Evolutionary conservation across 2,329 filamentous ascomycete species (phyloP).

Genomic region (Plectosphaerella sp.): DNA sequence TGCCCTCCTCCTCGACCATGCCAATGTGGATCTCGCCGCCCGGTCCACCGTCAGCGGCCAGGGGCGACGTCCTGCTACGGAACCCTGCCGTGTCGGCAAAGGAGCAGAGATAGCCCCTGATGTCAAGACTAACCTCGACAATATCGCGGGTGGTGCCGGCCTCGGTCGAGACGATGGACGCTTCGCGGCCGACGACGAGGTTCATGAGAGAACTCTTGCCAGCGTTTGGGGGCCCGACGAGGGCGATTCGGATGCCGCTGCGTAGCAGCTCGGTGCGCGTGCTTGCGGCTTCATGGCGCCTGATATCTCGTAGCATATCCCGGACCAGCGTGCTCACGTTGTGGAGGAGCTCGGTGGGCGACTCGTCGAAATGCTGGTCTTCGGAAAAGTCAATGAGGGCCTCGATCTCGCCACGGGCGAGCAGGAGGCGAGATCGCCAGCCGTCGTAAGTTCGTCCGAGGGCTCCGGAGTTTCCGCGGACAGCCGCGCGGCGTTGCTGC

Average conservation of each 20-base stretch:
- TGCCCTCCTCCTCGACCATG: conserved; percentile 81
- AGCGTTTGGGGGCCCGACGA: conserved; percentile 88
- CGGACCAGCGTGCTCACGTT: conserved; percentile 65
- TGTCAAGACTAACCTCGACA: conserved; percentile 84
- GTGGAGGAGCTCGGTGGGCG: conserved; percentile 64
- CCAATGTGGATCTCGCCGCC: conserved; percentile 47
- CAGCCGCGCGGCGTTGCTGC: conserved; percentile 83
- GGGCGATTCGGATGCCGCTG: conserved; percentile 78
- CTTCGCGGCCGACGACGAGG: conserved; percentile 81
- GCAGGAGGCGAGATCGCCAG: conserved; percentile 74
- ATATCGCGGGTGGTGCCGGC: conserved; percentile 93
- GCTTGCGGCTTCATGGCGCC: conserved; percentile 69
- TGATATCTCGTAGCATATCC: conserved; percentile 58
- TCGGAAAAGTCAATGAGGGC: conserved; percentile 96
- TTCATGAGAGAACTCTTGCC: conserved; percentile 96
- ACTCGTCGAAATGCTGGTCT: conserved; percentile 95
- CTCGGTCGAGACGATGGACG: conserved; percentile 90
- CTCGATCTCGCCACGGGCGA: conserved; percentile 86
- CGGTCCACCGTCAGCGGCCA: conserved; percentile 9
- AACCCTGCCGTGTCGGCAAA: conserved; percentile 94
- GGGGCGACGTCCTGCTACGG: conserved; percentile 38
- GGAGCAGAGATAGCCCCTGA: conserved; percentile 87
- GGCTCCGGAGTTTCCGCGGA: conserved; percentile 68
- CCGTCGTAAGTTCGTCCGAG: conserved; percentile 73
- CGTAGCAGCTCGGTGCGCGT: conserved; percentile 79